Percentiles rank a stretch among this genome's conserved stretches.
These are phyloP conservation scores for Peronospora farinosa DNA, from an alignment of 352 stramenopile genomes.

Conservation along the genomic window DNA sequence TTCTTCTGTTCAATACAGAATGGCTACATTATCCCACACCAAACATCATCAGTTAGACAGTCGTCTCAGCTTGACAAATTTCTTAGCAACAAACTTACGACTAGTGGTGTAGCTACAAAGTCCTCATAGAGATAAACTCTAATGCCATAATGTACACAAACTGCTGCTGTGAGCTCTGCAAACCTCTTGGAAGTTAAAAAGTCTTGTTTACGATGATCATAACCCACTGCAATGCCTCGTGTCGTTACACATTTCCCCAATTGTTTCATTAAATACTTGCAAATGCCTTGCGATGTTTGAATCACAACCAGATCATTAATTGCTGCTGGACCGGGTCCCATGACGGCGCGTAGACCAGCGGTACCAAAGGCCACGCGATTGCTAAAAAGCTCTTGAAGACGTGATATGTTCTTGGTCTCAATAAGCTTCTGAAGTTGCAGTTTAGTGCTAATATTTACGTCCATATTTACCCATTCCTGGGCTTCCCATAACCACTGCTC, in stretches of 20 bases:
- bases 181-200: slow-evolving; percentile 86
- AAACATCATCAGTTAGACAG: too few species aligned
- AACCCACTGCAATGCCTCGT: slow-evolving; percentile 85
- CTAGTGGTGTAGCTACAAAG: slow-evolving; percentile 93
- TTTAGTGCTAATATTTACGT: slow-evolving; percentile 79
- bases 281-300: slow-evolving; percentile 88
- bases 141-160: slow-evolving; percentile 74
- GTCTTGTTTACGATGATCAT: slow-evolving; percentile 80
- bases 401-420: slow-evolving; percentile 37
- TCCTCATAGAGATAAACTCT: slow-evolving; percentile 88
- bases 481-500: slow-evolving; percentile 46
- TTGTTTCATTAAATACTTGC: slow-evolving; percentile 70
- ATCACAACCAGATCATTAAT: slow-evolving; percentile 93
- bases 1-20: slow-evolving; percentile 77
- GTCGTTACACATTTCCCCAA: slow-evolving; percentile 68
- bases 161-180: slow-evolving; percentile 75
- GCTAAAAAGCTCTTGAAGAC: slow-evolving; percentile 67
- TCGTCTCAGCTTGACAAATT: too few species aligned
- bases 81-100: slow-evolving; percentile 39
- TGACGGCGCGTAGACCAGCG: slow-evolving; percentile 82
- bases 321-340: slow-evolving; percentile 79
- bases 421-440: slow-evolving; percentile 60
- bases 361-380: slow-evolving; percentile 89
- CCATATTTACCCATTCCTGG: slow-evolving; percentile 80
- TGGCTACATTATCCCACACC: slow-evolving; percentile 16